Evolutionary conservation across 306 rosid species (phyloP).

Genomic region (Betula pendula): DNA sequence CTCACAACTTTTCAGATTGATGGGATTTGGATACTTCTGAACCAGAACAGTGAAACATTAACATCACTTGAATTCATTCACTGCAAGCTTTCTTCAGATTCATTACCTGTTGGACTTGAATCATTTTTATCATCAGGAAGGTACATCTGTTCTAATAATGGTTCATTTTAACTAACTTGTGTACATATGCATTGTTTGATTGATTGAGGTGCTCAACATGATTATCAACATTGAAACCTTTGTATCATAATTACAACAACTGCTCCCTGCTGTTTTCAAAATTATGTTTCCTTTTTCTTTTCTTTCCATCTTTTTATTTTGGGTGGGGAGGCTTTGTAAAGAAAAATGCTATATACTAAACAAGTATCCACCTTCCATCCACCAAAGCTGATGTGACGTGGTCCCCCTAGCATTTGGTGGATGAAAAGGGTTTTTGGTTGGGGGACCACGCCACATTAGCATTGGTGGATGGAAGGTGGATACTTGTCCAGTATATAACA

Average conservation of each 20-base stretch:
- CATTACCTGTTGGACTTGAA: conserved; percentile 63
- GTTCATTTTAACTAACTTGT: not conserved
- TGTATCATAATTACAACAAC: not conserved
- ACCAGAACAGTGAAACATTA: conserved; percentile 66
- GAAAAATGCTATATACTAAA: too few relatives aligned
- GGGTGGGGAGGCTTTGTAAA: too few relatives aligned
- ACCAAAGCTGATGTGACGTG: too few relatives aligned
- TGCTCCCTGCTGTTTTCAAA: not conserved
- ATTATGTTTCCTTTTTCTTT: not conserved
- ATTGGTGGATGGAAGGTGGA: too few relatives aligned
- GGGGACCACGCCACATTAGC: too few relatives aligned
- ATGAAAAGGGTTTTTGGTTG: too few relatives aligned
- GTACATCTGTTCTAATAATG: conserved; percentile 30
- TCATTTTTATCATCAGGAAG: conserved; percentile 81
- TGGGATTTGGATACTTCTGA: conserved; percentile 76
- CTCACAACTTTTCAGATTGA: conserved; percentile 54
- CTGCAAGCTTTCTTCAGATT: conserved; percentile 62
- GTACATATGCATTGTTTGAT: not conserved
- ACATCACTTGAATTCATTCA: conserved; percentile 71
- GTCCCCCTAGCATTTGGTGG: too few relatives aligned
- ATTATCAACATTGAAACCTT: not conserved
- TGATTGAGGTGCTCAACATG: not conserved
- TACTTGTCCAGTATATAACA: too few relatives aligned
- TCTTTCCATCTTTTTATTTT: too few relatives aligned
- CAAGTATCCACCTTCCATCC: too few relatives aligned